phyloP scores from a whole-genome alignment of 495 filamentous ascomycete genomes.

The Neurospora sp. region DNA sequence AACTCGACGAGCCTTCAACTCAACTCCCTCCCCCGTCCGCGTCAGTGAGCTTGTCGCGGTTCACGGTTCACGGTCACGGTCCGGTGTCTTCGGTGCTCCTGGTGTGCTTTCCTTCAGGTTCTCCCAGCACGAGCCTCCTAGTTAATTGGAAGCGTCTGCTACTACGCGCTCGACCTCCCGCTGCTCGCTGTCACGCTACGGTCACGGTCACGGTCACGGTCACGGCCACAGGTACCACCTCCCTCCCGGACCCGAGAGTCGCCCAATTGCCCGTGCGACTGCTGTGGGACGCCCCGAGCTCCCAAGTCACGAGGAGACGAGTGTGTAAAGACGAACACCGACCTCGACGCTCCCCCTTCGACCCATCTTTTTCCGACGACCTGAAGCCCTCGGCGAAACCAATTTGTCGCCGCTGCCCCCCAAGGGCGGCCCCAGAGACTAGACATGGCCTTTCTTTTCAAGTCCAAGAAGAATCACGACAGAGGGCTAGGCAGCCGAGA shows the following conservation, averaged over 20 bases:
- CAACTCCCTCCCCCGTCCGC: slow-evolving; percentile 19
- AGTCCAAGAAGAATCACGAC: slow-evolving; percentile 56
- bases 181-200: neutral
- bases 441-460: slow-evolving; percentile 66
- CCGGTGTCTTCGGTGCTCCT: slow-evolving; percentile 5
- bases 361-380: neutral
- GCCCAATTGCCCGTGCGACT: neutral
- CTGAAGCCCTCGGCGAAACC: neutral
- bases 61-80: neutral
- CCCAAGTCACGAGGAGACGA: neutral
- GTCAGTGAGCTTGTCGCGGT: neutral
- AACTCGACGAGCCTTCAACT: slow-evolving; percentile 19
- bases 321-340: neutral
- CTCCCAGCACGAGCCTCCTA: neutral
- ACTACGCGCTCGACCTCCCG: neutral
- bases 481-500: slow-evolving; percentile 36
- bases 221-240: neutral
- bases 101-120: slow-evolving; percentile 1
- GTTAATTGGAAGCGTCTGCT: neutral
- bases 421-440: neutral
- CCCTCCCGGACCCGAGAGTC: neutral
- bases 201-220: neutral
- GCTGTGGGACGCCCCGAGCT: neutral
- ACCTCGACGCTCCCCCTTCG: neutral
- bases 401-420: neutral